These are phyloP conservation scores for Flammula alnicola DNA, from an alignment of 1,284 basidiomycete genomes.

Conservation along the genomic window DNA sequence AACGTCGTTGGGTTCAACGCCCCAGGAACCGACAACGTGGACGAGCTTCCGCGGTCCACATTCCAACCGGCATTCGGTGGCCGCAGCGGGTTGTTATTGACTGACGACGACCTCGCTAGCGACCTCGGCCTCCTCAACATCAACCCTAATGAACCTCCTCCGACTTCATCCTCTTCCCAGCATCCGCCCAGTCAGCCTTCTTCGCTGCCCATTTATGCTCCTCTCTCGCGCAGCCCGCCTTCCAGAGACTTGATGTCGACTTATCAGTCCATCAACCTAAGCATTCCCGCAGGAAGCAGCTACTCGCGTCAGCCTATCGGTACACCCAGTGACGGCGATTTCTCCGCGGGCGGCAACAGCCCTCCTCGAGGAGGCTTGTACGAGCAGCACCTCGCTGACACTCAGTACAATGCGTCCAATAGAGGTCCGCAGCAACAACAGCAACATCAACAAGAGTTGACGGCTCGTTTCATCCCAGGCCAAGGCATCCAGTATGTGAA, in stretches of 20 bases:
- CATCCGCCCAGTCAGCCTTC: conserved; percentile 42
- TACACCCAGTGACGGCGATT: conserved; percentile 60
- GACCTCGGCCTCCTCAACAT: conserved; percentile 65
- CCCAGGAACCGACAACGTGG: conserved; percentile 50
- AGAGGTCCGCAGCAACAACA: conserved; percentile 25
- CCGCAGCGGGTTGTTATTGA: conserved; percentile 64
- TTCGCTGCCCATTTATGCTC: conserved; percentile 69
- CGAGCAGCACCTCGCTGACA: conserved; percentile 46
- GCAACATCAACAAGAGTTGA: conserved; percentile 41
- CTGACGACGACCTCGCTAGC: conserved; percentile 82
- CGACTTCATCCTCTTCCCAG: conserved; percentile 30
- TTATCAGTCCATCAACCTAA: conserved; percentile 62
- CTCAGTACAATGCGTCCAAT: conserved; percentile 30
- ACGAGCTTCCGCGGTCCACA: conserved; percentile 46
- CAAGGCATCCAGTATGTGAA: conserved; percentile 68
- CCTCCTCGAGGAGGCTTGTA: conserved; percentile 40
- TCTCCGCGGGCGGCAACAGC: conserved; percentile 45
- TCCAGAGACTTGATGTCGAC: conserved; percentile 57
- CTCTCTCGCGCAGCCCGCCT: conserved; percentile 67
- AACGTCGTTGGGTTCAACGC: conserved; percentile 71
- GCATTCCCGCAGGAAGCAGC: conserved; percentile 51
- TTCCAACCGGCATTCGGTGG: conserved; percentile 34
- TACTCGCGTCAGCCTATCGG: conserved; percentile 52
- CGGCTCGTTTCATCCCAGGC: conserved; percentile 64
- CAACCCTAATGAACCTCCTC: conserved; percentile 48